Evolutionary conservation across 1,284 basidiomycete species (phyloP), one percentile per base, ranked within the genome.

Genomic region (Meripilus lineatus): DNA sequence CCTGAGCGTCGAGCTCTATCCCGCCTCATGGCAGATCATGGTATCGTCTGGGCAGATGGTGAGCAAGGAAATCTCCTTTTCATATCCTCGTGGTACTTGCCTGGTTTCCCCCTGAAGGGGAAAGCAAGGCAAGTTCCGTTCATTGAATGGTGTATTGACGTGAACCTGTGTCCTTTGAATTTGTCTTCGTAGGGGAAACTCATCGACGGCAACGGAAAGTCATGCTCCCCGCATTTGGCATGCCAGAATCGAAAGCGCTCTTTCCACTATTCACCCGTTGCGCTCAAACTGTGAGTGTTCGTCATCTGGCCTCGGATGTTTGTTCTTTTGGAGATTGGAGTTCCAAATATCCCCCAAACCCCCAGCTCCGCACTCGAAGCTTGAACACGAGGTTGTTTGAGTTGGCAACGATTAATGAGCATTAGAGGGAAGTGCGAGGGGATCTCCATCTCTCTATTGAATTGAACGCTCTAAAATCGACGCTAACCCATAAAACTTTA

Each of bases 201-300:
- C 75, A 77, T 48, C 68, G 64, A 42, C 58, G 70, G 35, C 70
- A 74, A 21, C 51, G 69, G 40, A 74, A 63, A 47, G 59, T 70
- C 6, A 62, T 75, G 57, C 58, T 66, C 20, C 70, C 69, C 1
- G 72, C 65, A 5, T 75, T 75, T 41, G 65, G 69, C 1, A 46
- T 58, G 5, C 68, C 70, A 0, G 75, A 77, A 49, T 66, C 70
- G 4, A 74, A 69, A 46, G 66, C 70, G 2, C 71, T 75, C 36
- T 62, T 76, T 1, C 70, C 75, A 10, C 67, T 75, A 20, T 77
- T 79, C 57, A 65, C 63, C 32, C 65, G 69, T 46, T 64, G 68
- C 41, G 71, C 68, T 10, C 61, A 68, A 38, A 64, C 72, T 59
- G 76, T 72, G 55, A 43, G 59, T 38, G n/a, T 3, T 4, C 4